Evolutionary conservation across 2,329 filamentous ascomycete genomes (phyloP), one percentile per base, ranked within the genome.

Genomic region (Penicillium sp.): DNA sequence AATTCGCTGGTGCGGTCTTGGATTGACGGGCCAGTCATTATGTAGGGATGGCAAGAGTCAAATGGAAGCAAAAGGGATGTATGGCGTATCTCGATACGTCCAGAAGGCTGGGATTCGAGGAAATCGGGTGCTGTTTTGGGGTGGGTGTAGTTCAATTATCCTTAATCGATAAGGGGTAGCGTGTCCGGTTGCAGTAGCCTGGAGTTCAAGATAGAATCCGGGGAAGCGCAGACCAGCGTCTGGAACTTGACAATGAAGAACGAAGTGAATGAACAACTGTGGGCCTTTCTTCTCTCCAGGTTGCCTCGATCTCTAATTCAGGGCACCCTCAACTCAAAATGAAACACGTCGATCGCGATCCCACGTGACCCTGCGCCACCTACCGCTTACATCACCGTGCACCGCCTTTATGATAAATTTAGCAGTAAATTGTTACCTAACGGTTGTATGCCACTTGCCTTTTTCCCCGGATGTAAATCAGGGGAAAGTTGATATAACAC

Each of bases 1-100:
- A 99, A 99, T 82, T 99, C 95, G 71, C 87, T 84, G 56, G 95
- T 99, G 71, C 95, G 91, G 80, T 99, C 95, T 81, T 99, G 95
- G 75, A 98, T 96, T 51, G 92, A 93, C 53, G 80, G 75, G 46
- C 80, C 78, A 58, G 81, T 77, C 81, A 84, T 85, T 62, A 71
- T 75, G 65, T 33, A 16, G 21, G 48, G 27, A 52, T 10, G 22
- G 41, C 48, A 29, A 33, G 13, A 27, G 16, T 29, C 24, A n/a
- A 21, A 22, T 26, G 16, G 35, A 22, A 46, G 35, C 10, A 39
- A 29, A 10, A 37, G 47, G 21, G 24, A 24, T 26, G 26, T 29
- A 49, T 22, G 31, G 22, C 24, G 53, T 48, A 37, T 45, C 35
- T 49, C 39, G 37, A 49, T 29, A 19, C 26, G 26, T 31, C n/a